Evolutionary conservation across 2,329 filamentous ascomycete species (phyloP), one percentile per base, ranked within the genome.

Genomic region (Fusarium subglutinans): DNA sequence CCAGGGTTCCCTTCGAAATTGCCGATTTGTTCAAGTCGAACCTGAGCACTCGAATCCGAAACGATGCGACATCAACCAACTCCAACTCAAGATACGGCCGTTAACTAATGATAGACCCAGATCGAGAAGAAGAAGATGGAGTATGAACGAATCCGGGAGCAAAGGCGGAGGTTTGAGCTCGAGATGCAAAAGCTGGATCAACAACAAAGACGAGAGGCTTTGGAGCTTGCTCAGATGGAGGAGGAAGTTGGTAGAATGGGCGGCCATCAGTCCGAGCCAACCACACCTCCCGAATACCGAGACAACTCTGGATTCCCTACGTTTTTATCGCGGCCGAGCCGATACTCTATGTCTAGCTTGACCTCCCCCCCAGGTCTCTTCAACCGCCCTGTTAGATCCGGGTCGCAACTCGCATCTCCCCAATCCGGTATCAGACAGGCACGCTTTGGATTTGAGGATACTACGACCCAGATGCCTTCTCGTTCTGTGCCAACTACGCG

Each of bases 81-180:
- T 33, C 10, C 43, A 50, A 30, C 50, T 33, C 37, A 28, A 35
- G 43, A 38, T 35, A 30, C 30, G 53, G 64, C 24, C 22, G 40
- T 65, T 63, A 28, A 77, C 83, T 86, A 78, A 90, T 82, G 75
- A 66, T 50, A 53, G 66, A 57, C 64, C 67, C 83, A 98, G 95
- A 90, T 98, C 80, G 95, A 98, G 82, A 96, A 96, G 84, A 98
- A 98, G 84, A 94, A 95, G 80, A 87, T 94, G 80, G 95, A 98
- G 82, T 97, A 97, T 85, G 96, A 98, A 83, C 91, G 92, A 79
- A 91, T 98, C 78, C 90, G 94, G 75, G 94, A 97, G 83, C 94
- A 97, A 82, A 94, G 94, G 79, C 91, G 94, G 74, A 91, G 93
- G 51, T 98, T 98, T 79, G 95, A 98, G 84, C 91, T 93, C 75